A percentile compares a stretch with the other conserved stretches of the same genome.
Evolutionary conservation across 495 filamentous ascomycete species (phyloP).

Genomic region (Aspergillus saccharolyticus): DNA sequence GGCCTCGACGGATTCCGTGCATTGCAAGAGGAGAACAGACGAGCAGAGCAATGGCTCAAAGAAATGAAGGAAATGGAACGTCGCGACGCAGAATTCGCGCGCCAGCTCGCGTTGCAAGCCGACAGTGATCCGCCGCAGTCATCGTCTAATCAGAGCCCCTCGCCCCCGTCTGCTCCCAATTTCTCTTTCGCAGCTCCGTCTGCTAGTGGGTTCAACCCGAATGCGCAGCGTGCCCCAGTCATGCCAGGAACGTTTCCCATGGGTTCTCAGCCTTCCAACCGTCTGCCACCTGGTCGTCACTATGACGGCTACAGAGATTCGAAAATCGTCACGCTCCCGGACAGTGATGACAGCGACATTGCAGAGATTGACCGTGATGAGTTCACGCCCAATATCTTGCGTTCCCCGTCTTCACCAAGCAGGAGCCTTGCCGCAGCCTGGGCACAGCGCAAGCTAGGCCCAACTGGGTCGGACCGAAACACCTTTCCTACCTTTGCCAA

Average conservation of each 20-base stretch:
- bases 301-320: background rate
- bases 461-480: too few relatives aligned
- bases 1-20: constrained; percentile 27
- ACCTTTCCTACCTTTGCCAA: background rate
- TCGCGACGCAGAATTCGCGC: constrained; percentile 47
- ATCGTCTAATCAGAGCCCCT: constrained; percentile 9
- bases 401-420: background rate
- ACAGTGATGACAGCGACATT: constrained; percentile 30
- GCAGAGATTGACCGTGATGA: constrained; percentile 21
- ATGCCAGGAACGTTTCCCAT: background rate
- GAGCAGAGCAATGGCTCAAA: constrained; percentile 31
- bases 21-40: constrained; percentile 35
- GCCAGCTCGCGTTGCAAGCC: constrained; percentile 27
- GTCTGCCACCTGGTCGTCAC: background rate
- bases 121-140: constrained; percentile 10
- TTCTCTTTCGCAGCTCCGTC: background rate
- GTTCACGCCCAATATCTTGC: constrained; percentile 9
- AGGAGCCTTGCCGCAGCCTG: background rate
- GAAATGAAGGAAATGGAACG: constrained; percentile 35
- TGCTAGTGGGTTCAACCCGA: too few relatives aligned
- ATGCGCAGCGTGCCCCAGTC: too few relatives aligned
- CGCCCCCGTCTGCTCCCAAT: background rate
- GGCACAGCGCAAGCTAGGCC: background rate
- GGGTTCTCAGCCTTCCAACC: background rate
- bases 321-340: background rate